Conservation (phyloP, 2,329 filamentous ascomycete genomes). For the Fusarium sp. region DNA sequence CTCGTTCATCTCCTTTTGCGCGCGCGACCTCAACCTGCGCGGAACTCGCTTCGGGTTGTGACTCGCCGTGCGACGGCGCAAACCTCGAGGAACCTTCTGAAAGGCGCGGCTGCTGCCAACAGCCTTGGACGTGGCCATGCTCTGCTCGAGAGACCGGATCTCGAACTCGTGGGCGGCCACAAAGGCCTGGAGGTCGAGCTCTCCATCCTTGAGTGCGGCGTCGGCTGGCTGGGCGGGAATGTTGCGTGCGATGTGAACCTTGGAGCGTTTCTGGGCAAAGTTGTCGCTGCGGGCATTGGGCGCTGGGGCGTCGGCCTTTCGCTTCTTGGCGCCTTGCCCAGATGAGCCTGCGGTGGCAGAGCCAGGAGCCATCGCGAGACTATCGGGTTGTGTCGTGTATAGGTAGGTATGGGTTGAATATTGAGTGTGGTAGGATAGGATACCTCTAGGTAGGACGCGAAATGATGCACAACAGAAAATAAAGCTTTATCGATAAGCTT, state of each 20-base stretch:
- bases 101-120: conserved; percentile 75
- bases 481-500: conserved; percentile 45
- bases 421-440: background rate
- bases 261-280: conserved; percentile 54
- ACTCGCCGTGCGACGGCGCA: conserved; percentile 88
- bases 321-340: conserved; percentile 41
- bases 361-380: conserved; percentile 42
- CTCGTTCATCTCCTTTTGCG: conserved; percentile 77
- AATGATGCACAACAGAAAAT: conserved; percentile 25
- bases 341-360: conserved; percentile 40
- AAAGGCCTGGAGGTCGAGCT: conserved; percentile 85
- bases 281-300: conserved; percentile 41
- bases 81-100: conserved; percentile 83
- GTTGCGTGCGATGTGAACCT: conserved; percentile 56
- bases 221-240: conserved; percentile 61
- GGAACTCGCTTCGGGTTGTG: conserved; percentile 94
- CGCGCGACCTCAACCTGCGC: conserved; percentile 73
- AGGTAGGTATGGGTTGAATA: no score
- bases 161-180: conserved; percentile 87
- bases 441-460: conserved; percentile 11
- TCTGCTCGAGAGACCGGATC: conserved; percentile 82
- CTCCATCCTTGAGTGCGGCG: conserved; percentile 69
- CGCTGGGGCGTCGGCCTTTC: conserved; percentile 34
- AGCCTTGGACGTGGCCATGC: conserved; percentile 76
- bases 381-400: conserved; percentile 5